Evolutionary conservation across 1,139 yeast species (phyloP).

Genomic region (Torulaspora globosa): DNA sequence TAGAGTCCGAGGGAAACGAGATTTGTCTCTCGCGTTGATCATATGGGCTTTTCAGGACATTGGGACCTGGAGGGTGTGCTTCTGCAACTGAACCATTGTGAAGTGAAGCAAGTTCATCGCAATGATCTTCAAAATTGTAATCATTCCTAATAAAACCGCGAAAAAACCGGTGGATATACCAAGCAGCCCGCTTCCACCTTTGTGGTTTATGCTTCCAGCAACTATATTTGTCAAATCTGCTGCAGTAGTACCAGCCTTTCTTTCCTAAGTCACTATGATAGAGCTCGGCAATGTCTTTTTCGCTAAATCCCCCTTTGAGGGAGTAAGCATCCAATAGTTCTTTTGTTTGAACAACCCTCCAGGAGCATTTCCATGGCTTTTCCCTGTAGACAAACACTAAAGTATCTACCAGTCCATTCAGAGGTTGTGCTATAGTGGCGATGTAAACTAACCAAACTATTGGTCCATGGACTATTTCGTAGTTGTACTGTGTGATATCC

Average conservation of each 20-base stretch:
- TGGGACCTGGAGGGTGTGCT: background rate
- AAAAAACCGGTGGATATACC: constrained; percentile 29
- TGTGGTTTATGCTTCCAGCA: constrained; percentile 34
- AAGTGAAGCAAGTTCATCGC: constrained; percentile 30
- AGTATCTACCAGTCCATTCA: constrained; percentile 74
- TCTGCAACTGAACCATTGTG: constrained; percentile 19
- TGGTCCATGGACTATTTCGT: constrained; percentile 49
- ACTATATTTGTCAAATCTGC: constrained; percentile 23
- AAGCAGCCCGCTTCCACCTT: constrained; percentile 25
- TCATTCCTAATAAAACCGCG: constrained; percentile 20
- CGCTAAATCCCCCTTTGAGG: constrained; percentile 31
- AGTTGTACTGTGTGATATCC: constrained; percentile 55
- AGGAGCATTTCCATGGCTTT: constrained; percentile 58
- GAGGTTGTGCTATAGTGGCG: constrained; percentile 74
- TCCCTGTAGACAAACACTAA: constrained; percentile 73
- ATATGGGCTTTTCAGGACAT: constrained; percentile 5
- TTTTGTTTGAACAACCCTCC: constrained; percentile 29
- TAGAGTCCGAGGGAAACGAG: constrained; percentile 16
- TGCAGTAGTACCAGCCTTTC: constrained; percentile 36
- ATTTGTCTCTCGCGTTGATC: constrained; percentile 12
- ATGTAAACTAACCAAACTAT: constrained; percentile 62
- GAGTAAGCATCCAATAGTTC: constrained; percentile 25
- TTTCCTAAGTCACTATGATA: constrained; percentile 28
- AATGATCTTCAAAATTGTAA: constrained; percentile 26
- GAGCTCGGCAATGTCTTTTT: constrained; percentile 24